Evolutionary conservation across 495 filamentous ascomycete genomes (phyloP).

Genomic region (Entonaema liquescens): DNA sequence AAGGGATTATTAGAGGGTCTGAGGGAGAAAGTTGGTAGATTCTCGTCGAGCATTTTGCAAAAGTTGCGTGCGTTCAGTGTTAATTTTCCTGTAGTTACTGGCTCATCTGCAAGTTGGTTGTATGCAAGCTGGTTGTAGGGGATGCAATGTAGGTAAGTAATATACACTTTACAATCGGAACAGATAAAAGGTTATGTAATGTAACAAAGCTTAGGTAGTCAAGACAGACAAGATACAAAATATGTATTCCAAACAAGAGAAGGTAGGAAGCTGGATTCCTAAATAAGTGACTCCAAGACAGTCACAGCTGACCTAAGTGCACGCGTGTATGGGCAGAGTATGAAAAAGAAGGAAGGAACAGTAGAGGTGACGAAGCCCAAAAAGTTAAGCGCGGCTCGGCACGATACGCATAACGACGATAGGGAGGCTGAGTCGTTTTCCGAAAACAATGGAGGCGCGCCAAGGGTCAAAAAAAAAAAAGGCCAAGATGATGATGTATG

Average conservation of each 20-base stretch:
- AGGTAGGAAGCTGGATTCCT: constrained; percentile 5
- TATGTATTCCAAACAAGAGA: constrained; percentile 2
- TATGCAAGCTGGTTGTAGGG: not conserved
- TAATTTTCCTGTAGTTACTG: not conserved
- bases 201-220: not conserved
- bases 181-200: not conserved
- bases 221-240: constrained; percentile 1
- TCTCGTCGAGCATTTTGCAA: constrained; percentile 87
- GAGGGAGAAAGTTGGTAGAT: constrained; percentile 72
- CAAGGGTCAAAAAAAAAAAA: constrained; percentile 18
- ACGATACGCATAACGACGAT: constrained; percentile 7
- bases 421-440: constrained; percentile 31
- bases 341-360: constrained; percentile 6
- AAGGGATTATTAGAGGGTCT: constrained; percentile 54
- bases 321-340: not conserved
- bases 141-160: not conserved
- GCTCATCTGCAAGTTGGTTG: not conserved
- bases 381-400: constrained; percentile 29
- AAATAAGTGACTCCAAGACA: constrained; percentile 18
- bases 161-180: no score
- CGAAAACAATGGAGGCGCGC: constrained; percentile 23
- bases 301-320: constrained; percentile 23
- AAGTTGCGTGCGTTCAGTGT: not conserved
- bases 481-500: not conserved
- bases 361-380: constrained; percentile 18